Conservation (phyloP, 305 asterid genomes). For the Caryopteris hybrid region DNA sequence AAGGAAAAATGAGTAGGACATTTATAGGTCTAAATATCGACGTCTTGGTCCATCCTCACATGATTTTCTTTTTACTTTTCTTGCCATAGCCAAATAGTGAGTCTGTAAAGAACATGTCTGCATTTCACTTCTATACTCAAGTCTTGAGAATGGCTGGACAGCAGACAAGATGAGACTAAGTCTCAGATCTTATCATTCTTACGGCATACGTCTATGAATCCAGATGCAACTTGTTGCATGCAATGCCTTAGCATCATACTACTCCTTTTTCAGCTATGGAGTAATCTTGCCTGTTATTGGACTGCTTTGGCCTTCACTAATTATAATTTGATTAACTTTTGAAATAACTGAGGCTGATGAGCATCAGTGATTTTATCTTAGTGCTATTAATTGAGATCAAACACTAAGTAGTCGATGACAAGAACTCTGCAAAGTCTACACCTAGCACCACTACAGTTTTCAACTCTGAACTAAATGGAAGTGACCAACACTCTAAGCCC, state of each 20-base stretch:
- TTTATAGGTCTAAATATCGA: not conserved
- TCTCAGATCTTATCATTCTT: not conserved
- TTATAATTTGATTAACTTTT: not conserved
- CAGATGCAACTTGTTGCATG: not conserved
- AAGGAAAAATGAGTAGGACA: not conserved
- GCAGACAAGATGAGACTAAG: not conserved
- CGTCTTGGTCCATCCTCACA: not conserved
- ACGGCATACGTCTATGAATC: not conserved
- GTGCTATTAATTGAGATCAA: not conserved
- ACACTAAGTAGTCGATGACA: not conserved
- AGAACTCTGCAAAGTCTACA: not conserved
- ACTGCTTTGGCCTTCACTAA: not conserved
- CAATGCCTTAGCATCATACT: not conserved
- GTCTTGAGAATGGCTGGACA: not conserved
- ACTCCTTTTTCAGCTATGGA: not conserved
- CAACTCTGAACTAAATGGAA: not conserved
- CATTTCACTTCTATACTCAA: not conserved
- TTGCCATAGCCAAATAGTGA: not conserved
- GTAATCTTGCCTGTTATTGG: not conserved
- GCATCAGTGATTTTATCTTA: not conserved
- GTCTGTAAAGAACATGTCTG: not conserved
- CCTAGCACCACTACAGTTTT: not conserved
- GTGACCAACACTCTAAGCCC: not conserved
- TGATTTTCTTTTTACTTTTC: not conserved
- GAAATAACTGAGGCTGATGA: not conserved